Evolutionary conservation across 1,139 yeast species (phyloP), one percentile per base, ranked within the genome.

Genomic region (Saccharomyces hybrid): DNA sequence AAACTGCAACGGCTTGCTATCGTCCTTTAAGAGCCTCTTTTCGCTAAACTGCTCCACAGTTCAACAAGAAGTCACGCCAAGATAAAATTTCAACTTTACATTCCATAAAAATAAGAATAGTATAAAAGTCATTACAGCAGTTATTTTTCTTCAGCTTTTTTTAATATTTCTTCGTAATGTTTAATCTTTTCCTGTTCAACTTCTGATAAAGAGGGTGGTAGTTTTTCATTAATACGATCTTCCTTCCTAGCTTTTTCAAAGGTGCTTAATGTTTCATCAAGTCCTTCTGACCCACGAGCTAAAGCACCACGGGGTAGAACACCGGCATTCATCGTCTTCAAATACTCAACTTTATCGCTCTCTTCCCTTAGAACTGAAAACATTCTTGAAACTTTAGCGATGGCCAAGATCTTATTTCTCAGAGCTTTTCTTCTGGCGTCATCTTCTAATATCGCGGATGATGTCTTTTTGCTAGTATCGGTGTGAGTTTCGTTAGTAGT

Each of bases 341-440:
- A 77, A 65, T 84, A 90, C 54, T 86, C 84, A 49, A 93, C 96
- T 61, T 83, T 85, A 69, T 89, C 98, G 50, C 95, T 82, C 68
- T 93, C 97, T 67, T 89, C 90, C 62, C 98, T 80, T 63, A 93
- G 76, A 5, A 91, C 86, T 62, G 85, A 87, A 73, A 88, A 93
- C 96, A 93, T 90, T 57, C 98, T 79, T 23, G 96, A 87, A 57
- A 93, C 88, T 59, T 96, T 80, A 31, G 98, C 98, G 71, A 93
- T 93, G 25, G 99, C 98, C 64, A 93, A 74, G 55, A 93, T 88
- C 75, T 93, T 93, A 72, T 88, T 90, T 64, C 96, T 82, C 59
- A 90, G 76, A 0, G 89, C 88, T 53, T 78, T 78, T 57, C 71
- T 71, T 55, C 66, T 64, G 11, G 59, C 58, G 27, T 67, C 69